phyloP scores from a whole-genome alignment of 2,329 filamentous ascomycete species.

The Teratosphaeria pseudoeucalypti region DNA sequence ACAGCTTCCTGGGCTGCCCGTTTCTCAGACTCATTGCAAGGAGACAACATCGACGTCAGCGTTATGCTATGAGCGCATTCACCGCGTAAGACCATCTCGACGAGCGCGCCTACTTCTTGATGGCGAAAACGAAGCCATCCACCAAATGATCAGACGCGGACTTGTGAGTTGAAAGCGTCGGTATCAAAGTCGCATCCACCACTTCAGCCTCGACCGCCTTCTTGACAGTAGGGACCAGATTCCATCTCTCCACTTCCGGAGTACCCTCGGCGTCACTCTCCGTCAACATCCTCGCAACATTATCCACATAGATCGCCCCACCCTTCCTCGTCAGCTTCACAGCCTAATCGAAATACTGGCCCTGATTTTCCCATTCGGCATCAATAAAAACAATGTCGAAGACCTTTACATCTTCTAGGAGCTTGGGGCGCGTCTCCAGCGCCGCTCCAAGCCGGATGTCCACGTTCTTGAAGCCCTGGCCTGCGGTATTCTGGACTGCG shows the following conservation, averaged over 20 bases:
- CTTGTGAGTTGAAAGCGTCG: constrained; percentile 11
- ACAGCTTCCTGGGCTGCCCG: background rate
- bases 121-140: constrained; percentile 12
- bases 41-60: background rate
- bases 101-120: background rate
- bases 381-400: constrained; percentile 18
- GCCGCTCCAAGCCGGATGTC: constrained; percentile 15
- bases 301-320: constrained; percentile 15
- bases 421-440: constrained; percentile 11
- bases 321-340: constrained; percentile 10
- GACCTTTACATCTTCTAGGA: constrained; percentile 6
- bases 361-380: constrained; percentile 11
- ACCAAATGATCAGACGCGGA: constrained; percentile 3
- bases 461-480: constrained; percentile 7
- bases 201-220: constrained; percentile 3
- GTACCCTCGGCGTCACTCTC: constrained; percentile 6
- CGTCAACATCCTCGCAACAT: constrained; percentile 12
- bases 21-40: background rate
- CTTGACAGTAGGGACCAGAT: constrained; percentile 11
- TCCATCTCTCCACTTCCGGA: background rate
- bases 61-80: background rate
- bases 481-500: constrained; percentile 23
- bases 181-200: constrained; percentile 11
- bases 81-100: background rate
- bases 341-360: constrained; percentile 14